phyloP scores from a whole-genome alignment of 2,329 filamentous ascomycete genomes.

The Didymellaceae sp. region DNA sequence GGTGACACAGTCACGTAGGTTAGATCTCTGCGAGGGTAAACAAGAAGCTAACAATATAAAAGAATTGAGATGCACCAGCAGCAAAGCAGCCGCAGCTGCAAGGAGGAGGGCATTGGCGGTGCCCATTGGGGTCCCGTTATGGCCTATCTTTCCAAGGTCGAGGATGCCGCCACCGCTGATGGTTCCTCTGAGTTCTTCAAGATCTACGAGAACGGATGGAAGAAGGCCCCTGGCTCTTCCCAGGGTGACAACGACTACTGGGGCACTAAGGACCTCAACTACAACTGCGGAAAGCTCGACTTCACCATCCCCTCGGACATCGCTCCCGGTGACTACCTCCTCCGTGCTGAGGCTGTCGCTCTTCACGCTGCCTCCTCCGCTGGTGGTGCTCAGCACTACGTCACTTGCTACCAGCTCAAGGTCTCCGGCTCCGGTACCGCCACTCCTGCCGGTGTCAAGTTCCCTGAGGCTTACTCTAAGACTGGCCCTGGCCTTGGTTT shows the following conservation, averaged over 20 bases:
- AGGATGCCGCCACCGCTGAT: conserved; percentile 51
- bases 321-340: conserved; percentile 52
- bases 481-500: conserved; percentile 52
- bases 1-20: conserved; percentile 34
- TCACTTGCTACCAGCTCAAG: conserved; percentile 54
- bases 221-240: conserved; percentile 35
- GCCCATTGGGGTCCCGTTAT: conserved; percentile 61
- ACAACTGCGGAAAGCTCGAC: conserved; percentile 44
- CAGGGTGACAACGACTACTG: conserved; percentile 53
- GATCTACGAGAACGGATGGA: conserved; percentile 51
- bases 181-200: conserved; percentile 60
- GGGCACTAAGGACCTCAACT: conserved; percentile 52
- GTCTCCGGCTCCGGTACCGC: conserved; percentile 45
- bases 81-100: conserved; percentile 32
- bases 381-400: conserved; percentile 56
- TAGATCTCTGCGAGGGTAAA: neutral
- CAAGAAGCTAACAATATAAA: neutral
- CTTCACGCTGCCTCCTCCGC: conserved; percentile 50
- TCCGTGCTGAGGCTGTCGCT: conserved; percentile 56
- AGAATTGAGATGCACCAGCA: conserved; percentile 41
- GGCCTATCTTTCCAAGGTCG: conserved; percentile 55
- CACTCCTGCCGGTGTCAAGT: conserved; percentile 54
- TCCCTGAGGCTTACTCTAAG: conserved; percentile 53
- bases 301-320: conserved; percentile 50
- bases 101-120: conserved; percentile 33